Evolutionary conservation across 345 rosid genomes (phyloP).

Genomic region (Acer campestre): DNA sequence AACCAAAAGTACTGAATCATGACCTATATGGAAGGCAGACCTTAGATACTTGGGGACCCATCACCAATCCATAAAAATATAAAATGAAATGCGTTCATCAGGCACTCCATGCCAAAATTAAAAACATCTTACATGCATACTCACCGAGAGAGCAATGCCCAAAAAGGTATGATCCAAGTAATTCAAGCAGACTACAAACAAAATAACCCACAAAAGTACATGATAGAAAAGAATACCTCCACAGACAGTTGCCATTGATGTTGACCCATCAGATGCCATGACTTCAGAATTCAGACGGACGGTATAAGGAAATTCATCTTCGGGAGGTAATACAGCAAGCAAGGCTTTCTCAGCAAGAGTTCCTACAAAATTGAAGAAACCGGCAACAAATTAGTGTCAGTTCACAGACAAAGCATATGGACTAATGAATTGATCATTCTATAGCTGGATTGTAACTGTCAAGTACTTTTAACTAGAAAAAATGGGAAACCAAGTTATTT

Average conservation of each 20-base stretch:
- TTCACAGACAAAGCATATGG: neutral
- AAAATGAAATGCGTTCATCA: neutral
- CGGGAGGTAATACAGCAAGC: slow-evolving; percentile 89
- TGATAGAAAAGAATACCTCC: slow-evolving; percentile 59
- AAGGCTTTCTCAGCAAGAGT: slow-evolving; percentile 97
- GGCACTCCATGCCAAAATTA: neutral
- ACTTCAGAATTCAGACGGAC: slow-evolving; percentile 94
- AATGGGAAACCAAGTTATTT: neutral
- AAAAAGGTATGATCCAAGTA: neutral
- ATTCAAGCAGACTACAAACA: slow-evolving; percentile 16
- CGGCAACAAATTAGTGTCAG: slow-evolving; percentile 5
- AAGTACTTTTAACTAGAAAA: neutral
- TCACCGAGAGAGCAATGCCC: slow-evolving; percentile 1
- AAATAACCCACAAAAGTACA: neutral
- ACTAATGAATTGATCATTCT: neutral
- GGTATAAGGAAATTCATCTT: slow-evolving; percentile 73
- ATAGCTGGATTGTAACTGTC: neutral
- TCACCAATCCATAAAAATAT: neutral
- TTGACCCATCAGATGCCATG: slow-evolving; percentile 99
- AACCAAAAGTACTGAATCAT: slow-evolving; percentile 8
- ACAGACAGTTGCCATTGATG: slow-evolving; percentile 97
- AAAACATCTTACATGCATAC: neutral
- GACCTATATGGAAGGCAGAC: neutral
- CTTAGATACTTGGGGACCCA: neutral
- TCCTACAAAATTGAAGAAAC: slow-evolving; percentile 49